Evolutionary conservation across 345 rosid genomes (phyloP).

Genomic region (Citrus hindsii): DNA sequence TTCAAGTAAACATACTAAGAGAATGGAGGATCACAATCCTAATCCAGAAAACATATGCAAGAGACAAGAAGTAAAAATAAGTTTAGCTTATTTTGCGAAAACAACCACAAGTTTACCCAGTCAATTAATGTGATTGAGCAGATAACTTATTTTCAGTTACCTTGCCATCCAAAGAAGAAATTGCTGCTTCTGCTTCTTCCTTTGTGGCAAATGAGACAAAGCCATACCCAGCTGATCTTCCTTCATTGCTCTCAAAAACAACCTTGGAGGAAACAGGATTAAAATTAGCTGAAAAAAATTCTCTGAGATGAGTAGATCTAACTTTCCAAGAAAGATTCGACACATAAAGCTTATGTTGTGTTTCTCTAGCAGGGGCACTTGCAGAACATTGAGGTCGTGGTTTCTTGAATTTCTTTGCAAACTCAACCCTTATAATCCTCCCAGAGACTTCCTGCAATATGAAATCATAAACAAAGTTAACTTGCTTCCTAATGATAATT

Average conservation of each 20-base stretch:
- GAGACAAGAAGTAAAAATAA: background rate
- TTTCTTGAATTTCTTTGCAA: constrained; percentile 67
- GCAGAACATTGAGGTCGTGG: constrained; percentile 26
- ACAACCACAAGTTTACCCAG: background rate
- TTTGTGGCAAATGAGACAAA: constrained; percentile 83
- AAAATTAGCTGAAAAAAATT: constrained; percentile 57
- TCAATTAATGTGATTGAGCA: background rate
- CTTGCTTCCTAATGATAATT: background rate
- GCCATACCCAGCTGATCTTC: constrained; percentile 81
- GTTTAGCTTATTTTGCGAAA: background rate
- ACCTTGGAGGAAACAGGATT: constrained; percentile 64
- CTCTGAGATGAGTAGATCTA: constrained; percentile 69
- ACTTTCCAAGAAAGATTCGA: constrained; percentile 96
- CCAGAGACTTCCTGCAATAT: constrained; percentile 67
- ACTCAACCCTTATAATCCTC: constrained; percentile 64
- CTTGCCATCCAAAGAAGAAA: constrained; percentile 71
- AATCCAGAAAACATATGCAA: background rate
- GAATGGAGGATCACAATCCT: background rate
- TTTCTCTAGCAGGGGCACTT: constrained; percentile 36
- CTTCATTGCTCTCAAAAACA: constrained; percentile 54
- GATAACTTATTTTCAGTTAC: constrained; percentile 30
- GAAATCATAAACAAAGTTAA: background rate
- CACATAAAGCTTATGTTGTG: constrained; percentile 64
- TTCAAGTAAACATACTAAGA: background rate
- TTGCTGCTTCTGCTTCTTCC: constrained; percentile 82